Evolutionary conservation across 148 eudicot genomes (phyloP), one percentile per base, ranked within the genome.

Genomic region (Fallopia convolvulus): DNA sequence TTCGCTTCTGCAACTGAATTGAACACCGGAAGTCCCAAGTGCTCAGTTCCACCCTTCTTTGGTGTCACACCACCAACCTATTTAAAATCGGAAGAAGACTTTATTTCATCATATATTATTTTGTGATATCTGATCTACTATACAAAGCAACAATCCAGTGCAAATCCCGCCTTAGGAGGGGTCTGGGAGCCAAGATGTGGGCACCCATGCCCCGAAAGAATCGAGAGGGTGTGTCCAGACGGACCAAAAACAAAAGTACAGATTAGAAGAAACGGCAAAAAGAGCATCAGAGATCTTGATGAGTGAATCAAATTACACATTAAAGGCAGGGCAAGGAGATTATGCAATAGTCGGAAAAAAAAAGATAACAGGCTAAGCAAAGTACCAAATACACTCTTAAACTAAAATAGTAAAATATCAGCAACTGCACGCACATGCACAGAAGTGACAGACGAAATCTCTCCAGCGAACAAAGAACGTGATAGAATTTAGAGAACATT

Each of bases 61-160:
- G 97, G 99, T 46, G 99, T 95, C 74, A 95, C 99, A 72, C 99
- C 99, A 70, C 99, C 99, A 87, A 95, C 99, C 97, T 95, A 79
- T 75, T 70, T 75, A 78, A 61, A 66, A 17, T 68, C 20, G 36
- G 44, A 68, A 8, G 20, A 68, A 33, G 11, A 15, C 5, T 63
- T 2, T 68, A 39, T 17, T 68, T 6, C 1, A 17, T 33, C 18
- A 5, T 1, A 68, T 36, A 42, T 68, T 33, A 36, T 17, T 68
- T 15, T n/a, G 9, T 36, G 20, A 68, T 68, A 39, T 3, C 42
- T 68, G 46, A 68, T 36, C n/a, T 68, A 17, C 44, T 68, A 58
- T 21, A 36, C 42, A 26, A 26, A 26, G 1, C 30, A 26, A 1
- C 30, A 26, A 26, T 1, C 30, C 30, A 26, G 30, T 26, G 30